Evolutionary conservation across 78 protist species (phyloP), one percentile per base, ranked within the genome.

Genomic region (Dictyostelium firmibasis): DNA sequence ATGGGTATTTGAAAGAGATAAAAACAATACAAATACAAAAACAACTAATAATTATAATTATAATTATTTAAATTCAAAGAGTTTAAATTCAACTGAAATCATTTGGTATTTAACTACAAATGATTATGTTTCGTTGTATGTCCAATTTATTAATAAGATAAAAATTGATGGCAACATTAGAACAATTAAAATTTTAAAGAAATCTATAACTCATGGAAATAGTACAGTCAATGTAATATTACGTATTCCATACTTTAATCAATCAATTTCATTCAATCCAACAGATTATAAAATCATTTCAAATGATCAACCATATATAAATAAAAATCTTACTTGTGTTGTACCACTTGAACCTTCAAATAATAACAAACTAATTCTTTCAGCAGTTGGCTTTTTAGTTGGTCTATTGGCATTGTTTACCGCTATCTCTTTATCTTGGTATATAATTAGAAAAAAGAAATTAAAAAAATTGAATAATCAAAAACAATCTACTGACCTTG

Each of bases 21-120:
- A 62, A 25, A 50, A 10, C 13, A 23, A 62, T n/a, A 62, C 14
- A 9, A n/a, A n/a, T 62, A 62, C 8, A 0, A 62, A 62, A 16
- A 16, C 14, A 18, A n/a, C n/a, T 25, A 27, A 74, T 35, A 74
- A 74, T 18, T 7, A 31, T 35, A 69, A 69, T 69, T 10, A 57
- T 57, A 57, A 57, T 57, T 57, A 57, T 57, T 57, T 57, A 57
- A 57, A 50, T 16, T 16, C 23, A 31, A 23, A 75, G 20, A 23
- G 9, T 18, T 35, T 11, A 23, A 23, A 75, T 38, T 16, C 31
- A 43, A 43, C 60, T 5, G 57, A 43, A 78, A 78, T 43, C 25
- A 78, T 78, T 44, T 78, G 84, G 84, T 78, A 43, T 25, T 16
- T 38, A 25, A 78, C 64, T 44, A 36, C 84, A 78, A 78, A 78